Conservation (phyloP, 192 early-diverging fungal species). For the Coemansia sp. region DNA sequence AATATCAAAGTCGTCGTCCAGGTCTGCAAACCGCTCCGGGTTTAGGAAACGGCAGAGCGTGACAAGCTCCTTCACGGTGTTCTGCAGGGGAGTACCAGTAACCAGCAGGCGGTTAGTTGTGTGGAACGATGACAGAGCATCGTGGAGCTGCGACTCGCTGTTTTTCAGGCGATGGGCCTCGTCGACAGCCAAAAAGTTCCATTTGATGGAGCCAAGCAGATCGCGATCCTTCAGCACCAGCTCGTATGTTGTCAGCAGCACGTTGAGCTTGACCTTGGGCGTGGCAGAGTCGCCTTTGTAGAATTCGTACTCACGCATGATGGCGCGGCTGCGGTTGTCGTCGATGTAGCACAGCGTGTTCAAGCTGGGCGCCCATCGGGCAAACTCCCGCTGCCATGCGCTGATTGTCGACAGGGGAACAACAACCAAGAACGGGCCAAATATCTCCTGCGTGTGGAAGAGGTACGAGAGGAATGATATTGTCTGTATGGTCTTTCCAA, state of each 20-base stretch:
- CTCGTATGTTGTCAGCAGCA: conserved; percentile 94
- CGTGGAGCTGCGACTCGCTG: conserved; percentile 89
- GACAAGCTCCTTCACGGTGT: conserved; percentile 91
- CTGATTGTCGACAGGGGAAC: conserved; percentile 95
- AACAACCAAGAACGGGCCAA: conserved; percentile 94
- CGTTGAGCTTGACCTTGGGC: conserved; percentile 80
- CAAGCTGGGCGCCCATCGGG: conserved; percentile 91
- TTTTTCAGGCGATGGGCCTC: conserved; percentile 99
- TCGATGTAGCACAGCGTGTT: conserved; percentile 92
- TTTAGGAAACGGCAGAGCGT: conserved; percentile 91
- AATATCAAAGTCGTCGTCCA: conserved; percentile 78
- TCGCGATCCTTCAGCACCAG: conserved; percentile 89
- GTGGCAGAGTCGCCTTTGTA: conserved; percentile 57
- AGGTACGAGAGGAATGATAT: conserved; percentile 90
- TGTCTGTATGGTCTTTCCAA: conserved; percentile 97
- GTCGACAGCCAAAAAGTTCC: conserved; percentile 94
- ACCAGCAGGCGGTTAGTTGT: conserved; percentile 91
- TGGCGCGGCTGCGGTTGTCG: conserved; percentile 71
- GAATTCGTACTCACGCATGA: conserved; percentile 96
- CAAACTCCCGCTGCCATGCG: conserved; percentile 95
- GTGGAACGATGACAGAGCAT: conserved; percentile 82
- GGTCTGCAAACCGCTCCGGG: conserved; percentile 82
- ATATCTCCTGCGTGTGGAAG: conserved; percentile 78
- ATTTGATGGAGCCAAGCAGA: conserved; percentile 76
- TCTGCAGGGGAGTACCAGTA: conserved; percentile 99